These are phyloP conservation scores for Pyricularia grisea DNA, from an alignment of 2,329 filamentous ascomycete genomes.

Conservation along the genomic window DNA sequence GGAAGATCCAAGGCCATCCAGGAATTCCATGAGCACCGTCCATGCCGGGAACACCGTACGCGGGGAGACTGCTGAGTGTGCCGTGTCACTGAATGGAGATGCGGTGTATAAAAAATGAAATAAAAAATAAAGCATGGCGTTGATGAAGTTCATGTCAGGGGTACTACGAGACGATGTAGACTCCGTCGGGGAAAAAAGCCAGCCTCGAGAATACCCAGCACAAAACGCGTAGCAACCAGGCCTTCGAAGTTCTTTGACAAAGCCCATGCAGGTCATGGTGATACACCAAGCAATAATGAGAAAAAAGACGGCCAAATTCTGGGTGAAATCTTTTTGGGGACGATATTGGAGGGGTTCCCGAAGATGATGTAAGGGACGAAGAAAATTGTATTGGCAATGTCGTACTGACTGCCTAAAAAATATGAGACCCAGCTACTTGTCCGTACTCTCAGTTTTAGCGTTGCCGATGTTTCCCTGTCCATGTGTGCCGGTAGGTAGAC, in stretches of 20 bases:
- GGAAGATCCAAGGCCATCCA: slow-evolving; percentile 29
- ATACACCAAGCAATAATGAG: slow-evolving; percentile 20
- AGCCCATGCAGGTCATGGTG: slow-evolving; percentile 29
- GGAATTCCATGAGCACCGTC: slow-evolving; percentile 4
- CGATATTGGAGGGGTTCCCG: slow-evolving; percentile 52
- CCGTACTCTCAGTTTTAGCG: slow-evolving; percentile 35
- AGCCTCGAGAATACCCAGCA: slow-evolving; percentile 22
- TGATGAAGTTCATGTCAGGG: slow-evolving; percentile 16
- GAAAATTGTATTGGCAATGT: slow-evolving; percentile 40
- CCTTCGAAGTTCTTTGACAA: slow-evolving; percentile 26
- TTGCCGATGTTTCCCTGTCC: slow-evolving; percentile 42
- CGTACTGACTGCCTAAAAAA: slow-evolving; percentile 45
- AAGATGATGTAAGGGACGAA: slow-evolving; percentile 53
- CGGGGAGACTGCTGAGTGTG: slow-evolving; percentile 7
- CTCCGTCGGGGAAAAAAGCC: slow-evolving; percentile 20
- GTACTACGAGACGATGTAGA: slow-evolving; percentile 21
- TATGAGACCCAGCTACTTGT: slow-evolving; percentile 33
- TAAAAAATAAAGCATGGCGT: slow-evolving; percentile 4
- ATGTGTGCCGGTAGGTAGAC: slow-evolving; percentile 48
- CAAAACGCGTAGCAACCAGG: slow-evolving; percentile 17
- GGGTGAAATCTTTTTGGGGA: slow-evolving; percentile 49
- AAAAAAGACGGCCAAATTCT: slow-evolving; percentile 55
- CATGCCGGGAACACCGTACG: slow-evolving; percentile 6
- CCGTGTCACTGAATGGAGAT: slow-evolving; percentile 6
- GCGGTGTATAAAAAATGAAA: slow-evolving; percentile 1